A percentile compares a stretch with the other conserved stretches of the same genome.
These are phyloP conservation scores for Hypoxylon sp. DNA, from an alignment of 2,329 filamentous ascomycete species.

Conservation along the genomic window DNA sequence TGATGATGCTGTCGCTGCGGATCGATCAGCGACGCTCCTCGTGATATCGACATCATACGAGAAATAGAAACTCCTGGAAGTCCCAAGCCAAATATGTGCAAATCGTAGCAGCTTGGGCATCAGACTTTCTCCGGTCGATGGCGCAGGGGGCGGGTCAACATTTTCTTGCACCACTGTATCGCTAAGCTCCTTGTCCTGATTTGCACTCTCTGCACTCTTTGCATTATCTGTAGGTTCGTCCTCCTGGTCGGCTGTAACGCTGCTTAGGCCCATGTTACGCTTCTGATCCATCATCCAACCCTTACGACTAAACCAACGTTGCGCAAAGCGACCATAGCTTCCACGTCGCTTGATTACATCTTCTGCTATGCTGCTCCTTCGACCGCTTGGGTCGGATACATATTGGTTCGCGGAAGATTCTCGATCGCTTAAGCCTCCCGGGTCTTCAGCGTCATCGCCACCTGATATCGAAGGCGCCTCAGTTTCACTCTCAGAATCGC, in stretches of 20 bases:
- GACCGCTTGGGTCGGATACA: constrained; percentile 44
- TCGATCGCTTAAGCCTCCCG: constrained; percentile 41
- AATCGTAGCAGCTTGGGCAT: constrained; percentile 87
- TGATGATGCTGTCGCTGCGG: constrained; percentile 48
- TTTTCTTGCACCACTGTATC: constrained; percentile 43
- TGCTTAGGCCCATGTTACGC: constrained; percentile 73
- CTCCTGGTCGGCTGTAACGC: constrained; percentile 46
- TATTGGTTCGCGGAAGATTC: constrained; percentile 33
- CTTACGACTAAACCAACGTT: constrained; percentile 88
- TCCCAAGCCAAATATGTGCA: constrained; percentile 83
- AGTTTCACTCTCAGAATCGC: constrained; percentile 57
- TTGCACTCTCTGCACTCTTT: constrained; percentile 25
- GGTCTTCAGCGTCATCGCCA: constrained; percentile 45
- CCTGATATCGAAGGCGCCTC: constrained; percentile 53
- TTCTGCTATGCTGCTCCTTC: constrained; percentile 75
- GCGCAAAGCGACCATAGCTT: constrained; percentile 87
- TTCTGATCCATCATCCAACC: constrained; percentile 80
- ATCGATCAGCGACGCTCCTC: constrained; percentile 61
- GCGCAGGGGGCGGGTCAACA: constrained; percentile 37
- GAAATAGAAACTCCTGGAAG: constrained; percentile 89
- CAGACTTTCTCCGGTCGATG: constrained; percentile 61
- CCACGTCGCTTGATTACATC: constrained; percentile 87
- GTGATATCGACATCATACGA: constrained; percentile 96
- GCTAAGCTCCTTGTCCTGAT: constrained; percentile 41
- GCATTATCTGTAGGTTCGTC: constrained; percentile 49